A percentile compares a stretch with the other conserved stretches of the same genome.
Evolutionary conservation across 1,284 basidiomycete species (phyloP).

Genomic region (Schizopora paradoxa): DNA sequence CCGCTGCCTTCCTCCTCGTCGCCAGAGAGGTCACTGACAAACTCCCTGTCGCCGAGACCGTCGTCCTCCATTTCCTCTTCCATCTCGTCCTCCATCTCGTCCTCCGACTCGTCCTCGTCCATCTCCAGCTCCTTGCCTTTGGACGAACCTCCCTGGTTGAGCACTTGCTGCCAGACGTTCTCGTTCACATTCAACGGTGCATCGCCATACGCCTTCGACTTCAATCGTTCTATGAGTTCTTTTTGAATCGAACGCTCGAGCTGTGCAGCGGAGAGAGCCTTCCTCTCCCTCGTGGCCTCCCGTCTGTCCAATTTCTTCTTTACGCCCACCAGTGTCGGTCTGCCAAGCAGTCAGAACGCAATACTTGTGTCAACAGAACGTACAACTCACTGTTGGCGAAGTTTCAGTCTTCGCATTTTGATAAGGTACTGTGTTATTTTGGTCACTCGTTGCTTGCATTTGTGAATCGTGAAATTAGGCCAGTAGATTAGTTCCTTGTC

Average conservation of each 20-base stretch:
- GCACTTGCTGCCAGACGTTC: constrained; percentile 87
- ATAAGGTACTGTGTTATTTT: constrained; percentile 99
- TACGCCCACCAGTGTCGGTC: constrained; percentile 89
- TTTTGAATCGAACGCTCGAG: constrained; percentile 95
- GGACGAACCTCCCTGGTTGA: constrained; percentile 65
- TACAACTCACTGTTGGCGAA: constrained; percentile 81
- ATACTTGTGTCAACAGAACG: constrained; percentile 4
- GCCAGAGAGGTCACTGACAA: constrained; percentile 80
- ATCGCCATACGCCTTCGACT: constrained; percentile 96
- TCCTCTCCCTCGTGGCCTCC: constrained; percentile 89
- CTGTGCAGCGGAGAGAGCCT: constrained; percentile 91
- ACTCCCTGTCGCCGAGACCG: constrained; percentile 73
- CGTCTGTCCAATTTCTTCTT: constrained; percentile 98
- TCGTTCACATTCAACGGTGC: constrained; percentile 98
- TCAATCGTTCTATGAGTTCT: constrained; percentile 91
- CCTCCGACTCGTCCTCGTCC: constrained; percentile 43
- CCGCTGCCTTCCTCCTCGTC: constrained; percentile 52
- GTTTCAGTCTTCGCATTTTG: constrained; percentile 89
- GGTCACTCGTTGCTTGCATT: constrained; percentile 98
- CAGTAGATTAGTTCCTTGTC: constrained; percentile 95
- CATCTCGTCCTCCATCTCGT: constrained; percentile 47
- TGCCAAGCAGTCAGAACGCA: no score
- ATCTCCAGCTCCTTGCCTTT: constrained; percentile 41
- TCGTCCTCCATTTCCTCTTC: constrained; percentile 49
- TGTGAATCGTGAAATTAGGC: constrained; percentile 97